Conservation (phyloP, 2,329 filamentous ascomycete species). For the Penicillium janthinellum region DNA sequence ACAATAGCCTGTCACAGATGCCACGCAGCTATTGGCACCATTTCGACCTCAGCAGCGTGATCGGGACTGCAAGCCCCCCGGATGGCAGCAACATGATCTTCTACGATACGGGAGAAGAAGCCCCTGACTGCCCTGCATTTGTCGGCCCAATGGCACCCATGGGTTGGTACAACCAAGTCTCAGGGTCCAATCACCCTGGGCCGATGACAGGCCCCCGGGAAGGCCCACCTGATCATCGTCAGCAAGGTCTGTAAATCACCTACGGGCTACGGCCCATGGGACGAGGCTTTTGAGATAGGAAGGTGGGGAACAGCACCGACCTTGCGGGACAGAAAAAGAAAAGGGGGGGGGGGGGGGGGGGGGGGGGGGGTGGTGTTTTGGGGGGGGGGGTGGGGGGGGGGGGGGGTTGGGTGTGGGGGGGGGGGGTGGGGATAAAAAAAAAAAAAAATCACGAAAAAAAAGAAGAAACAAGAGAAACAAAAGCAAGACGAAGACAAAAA, state of each 20-base stretch:
- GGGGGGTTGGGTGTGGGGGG: too few species aligned
- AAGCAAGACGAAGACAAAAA: too few species aligned
- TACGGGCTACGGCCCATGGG: background rate
- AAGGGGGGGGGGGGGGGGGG: slow-evolving; percentile 6
- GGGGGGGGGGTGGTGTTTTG: too few species aligned
- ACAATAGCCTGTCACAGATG: background rate
- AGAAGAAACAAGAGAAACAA: too few species aligned
- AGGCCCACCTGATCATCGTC: slow-evolving; percentile 22
- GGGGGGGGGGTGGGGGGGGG: too few species aligned
- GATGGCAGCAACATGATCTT: slow-evolving; percentile 30
- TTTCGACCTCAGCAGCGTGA: slow-evolving; percentile 23
- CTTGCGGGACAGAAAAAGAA: background rate
- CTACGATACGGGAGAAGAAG: slow-evolving; percentile 27
- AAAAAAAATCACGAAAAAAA: too few species aligned
- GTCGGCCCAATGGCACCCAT: slow-evolving; percentile 11
- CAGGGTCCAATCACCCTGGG: slow-evolving; percentile 21
- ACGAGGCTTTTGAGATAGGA: background rate
- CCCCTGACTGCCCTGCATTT: slow-evolving; percentile 17
- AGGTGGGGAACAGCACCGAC: background rate
- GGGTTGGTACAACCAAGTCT: slow-evolving; percentile 22
- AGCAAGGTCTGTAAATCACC: slow-evolving; percentile 21
- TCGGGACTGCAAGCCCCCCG: slow-evolving; percentile 32
- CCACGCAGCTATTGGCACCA: background rate
- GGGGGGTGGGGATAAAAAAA: too few species aligned
- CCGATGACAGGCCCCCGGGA: slow-evolving; percentile 11